Conservation (phyloP, 139 green algal species). For the Zygnema circumcarinatum region DNA sequence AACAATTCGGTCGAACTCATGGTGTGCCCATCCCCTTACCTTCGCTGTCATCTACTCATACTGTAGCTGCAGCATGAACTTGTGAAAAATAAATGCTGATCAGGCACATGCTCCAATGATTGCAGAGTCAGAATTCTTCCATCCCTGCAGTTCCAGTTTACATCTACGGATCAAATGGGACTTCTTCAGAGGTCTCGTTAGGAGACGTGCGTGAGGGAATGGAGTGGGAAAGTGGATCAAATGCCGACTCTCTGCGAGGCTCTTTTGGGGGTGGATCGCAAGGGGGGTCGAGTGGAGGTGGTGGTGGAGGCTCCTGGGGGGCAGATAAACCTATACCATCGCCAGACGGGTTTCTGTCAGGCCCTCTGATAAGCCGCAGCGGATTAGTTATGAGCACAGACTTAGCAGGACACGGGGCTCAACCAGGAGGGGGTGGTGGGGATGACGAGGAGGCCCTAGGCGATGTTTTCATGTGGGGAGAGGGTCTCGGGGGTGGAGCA, state of each 20-base stretch:
- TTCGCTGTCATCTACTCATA: background rate
- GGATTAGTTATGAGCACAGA: background rate
- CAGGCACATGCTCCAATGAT: background rate
- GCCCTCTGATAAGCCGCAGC: background rate
- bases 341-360: background rate
- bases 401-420: background rate
- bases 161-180: background rate
- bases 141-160: background rate
- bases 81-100: background rate
- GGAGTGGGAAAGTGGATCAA: background rate
- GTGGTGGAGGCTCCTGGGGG: background rate
- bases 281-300: background rate
- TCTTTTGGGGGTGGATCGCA: slow-evolving; percentile 4
- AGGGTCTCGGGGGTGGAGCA: slow-evolving; percentile 45
- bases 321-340: background rate
- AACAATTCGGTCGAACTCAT: background rate
- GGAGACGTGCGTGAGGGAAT: background rate
- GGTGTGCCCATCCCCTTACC: background rate
- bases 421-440: background rate
- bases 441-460: slow-evolving; percentile 38
- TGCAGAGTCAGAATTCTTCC: background rate
- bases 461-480: slow-evolving; percentile 59
- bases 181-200: background rate
- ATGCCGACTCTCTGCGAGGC: background rate
- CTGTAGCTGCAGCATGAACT: background rate